Evolutionary conservation across 768 basidiomycete species (phyloP).

Genomic region (Tylopilus vinaceipallidus): DNA sequence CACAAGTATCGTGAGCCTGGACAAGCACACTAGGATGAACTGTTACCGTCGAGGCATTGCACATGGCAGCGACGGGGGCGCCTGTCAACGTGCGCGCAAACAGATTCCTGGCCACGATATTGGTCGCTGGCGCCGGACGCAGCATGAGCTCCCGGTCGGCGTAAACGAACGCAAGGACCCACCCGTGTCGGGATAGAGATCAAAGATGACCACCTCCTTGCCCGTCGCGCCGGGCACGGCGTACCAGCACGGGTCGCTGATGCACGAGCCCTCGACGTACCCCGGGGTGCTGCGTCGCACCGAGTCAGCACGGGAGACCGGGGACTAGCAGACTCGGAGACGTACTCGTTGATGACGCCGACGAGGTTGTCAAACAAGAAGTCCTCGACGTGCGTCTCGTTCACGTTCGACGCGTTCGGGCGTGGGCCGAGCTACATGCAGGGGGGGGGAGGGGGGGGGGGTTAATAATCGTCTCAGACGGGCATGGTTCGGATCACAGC

Average conservation of each 20-base stretch:
- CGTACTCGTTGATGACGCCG: constrained; percentile 49
- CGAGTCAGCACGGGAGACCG: too few species aligned
- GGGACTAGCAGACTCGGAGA: neutral
- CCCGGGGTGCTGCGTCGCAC: constrained; percentile 29
- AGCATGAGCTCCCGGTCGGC: too few species aligned
- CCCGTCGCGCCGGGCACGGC: constrained; percentile 52
- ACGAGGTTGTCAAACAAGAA: constrained; percentile 54
- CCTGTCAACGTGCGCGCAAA: constrained; percentile 45
- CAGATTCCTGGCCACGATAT: constrained; percentile 50
- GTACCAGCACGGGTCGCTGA: constrained; percentile 64
- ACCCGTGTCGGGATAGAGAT: constrained; percentile 58
- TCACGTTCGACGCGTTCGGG: constrained; percentile 43
- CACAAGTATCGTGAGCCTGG: neutral
- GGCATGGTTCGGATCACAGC: too few species aligned
- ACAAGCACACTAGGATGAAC: too few species aligned
- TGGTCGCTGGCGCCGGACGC: constrained; percentile 34
- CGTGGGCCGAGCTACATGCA: constrained; percentile 35
- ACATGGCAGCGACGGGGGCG: constrained; percentile 49
- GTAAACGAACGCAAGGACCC: neutral
- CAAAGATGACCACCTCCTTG: constrained; percentile 57
- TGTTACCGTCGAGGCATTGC: constrained; percentile 46
- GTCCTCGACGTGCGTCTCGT: constrained; percentile 56
- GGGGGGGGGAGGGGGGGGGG: neutral
- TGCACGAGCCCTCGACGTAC: constrained; percentile 57
- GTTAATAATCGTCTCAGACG: too few species aligned